These are phyloP conservation scores for Yarrowia porcina DNA, from an alignment of 805 yeast species.

Conservation along the genomic window DNA sequence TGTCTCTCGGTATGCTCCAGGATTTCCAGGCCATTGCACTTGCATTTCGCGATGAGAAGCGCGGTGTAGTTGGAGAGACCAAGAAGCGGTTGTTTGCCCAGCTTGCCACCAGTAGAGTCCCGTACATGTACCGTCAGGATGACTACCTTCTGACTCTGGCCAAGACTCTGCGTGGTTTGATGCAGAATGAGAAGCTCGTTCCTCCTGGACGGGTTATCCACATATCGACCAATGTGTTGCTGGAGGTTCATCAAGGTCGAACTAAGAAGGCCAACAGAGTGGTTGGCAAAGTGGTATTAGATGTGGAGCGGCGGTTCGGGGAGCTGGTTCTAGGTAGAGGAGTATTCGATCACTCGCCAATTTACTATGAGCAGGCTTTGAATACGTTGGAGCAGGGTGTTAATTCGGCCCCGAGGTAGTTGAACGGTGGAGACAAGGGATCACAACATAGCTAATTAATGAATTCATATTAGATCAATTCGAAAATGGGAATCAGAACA, in stretches of 20 bases:
- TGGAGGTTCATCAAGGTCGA: slow-evolving; percentile 57
- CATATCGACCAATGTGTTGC: slow-evolving; percentile 34
- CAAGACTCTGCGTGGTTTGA: slow-evolving; percentile 34
- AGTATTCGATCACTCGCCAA: slow-evolving; percentile 39
- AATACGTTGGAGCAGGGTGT: slow-evolving; percentile 35
- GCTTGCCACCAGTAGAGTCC: slow-evolving; percentile 29
- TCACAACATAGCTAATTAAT: no score
- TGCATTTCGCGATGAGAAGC: slow-evolving; percentile 32
- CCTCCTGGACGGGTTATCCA: slow-evolving; percentile 41
- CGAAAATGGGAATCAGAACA: no score
- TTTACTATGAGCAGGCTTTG: slow-evolving; percentile 38
- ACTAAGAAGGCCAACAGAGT: slow-evolving; percentile 94
- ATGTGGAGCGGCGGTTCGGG: slow-evolving; percentile 37
- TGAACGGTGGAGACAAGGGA: neutral
- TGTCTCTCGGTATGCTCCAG: slow-evolving; percentile 37
- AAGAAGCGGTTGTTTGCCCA: slow-evolving; percentile 34
- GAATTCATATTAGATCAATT: no score
- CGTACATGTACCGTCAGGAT: slow-evolving; percentile 29
- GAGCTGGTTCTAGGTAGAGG: slow-evolving; percentile 39
- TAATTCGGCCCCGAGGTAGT: slow-evolving; percentile 28
- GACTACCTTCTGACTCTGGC: slow-evolving; percentile 35
- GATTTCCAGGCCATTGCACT: slow-evolving; percentile 37
- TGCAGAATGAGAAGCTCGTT: slow-evolving; percentile 38
- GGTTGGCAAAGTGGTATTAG: slow-evolving; percentile 42
- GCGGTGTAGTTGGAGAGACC: slow-evolving; percentile 34